These are phyloP conservation scores for Solanum ossicruentum DNA, from an alignment of 257 asterid species.

Conservation along the genomic window DNA sequence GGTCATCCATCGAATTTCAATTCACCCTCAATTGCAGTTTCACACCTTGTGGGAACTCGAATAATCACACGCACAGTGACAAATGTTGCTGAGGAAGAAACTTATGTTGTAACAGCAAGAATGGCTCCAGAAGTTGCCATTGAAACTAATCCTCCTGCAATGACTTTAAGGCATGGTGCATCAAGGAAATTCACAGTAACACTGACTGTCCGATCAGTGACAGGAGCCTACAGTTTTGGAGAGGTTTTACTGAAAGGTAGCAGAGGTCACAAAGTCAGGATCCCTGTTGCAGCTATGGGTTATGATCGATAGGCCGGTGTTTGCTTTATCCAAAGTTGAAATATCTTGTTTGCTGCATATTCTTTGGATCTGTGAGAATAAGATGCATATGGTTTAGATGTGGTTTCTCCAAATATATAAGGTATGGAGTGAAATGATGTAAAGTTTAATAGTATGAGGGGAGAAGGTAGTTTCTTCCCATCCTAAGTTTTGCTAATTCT, in stretches of 20 bases:
- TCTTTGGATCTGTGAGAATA: slow-evolving; percentile 32
- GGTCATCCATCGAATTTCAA: slow-evolving; percentile 83
- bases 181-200: slow-evolving; percentile 51
- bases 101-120: slow-evolving; percentile 68
- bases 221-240: slow-evolving; percentile 81
- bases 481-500: slow-evolving; percentile 40
- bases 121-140: slow-evolving; percentile 89
- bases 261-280: slow-evolving; percentile 81
- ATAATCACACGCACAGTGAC: slow-evolving; percentile 68
- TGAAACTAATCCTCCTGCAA: slow-evolving; percentile 88
- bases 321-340: background rate
- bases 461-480: slow-evolving; percentile 27
- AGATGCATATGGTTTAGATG: slow-evolving; percentile 21
- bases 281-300: slow-evolving; percentile 89
- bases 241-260: slow-evolving; percentile 83
- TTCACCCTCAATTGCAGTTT: slow-evolving; percentile 66
- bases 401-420: slow-evolving; percentile 16
- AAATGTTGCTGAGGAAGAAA: slow-evolving; percentile 86
- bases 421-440: slow-evolving; percentile 12
- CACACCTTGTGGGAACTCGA: slow-evolving; percentile 87
- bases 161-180: slow-evolving; percentile 78
- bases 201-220: slow-evolving; percentile 64
- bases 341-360: slow-evolving; percentile 8
- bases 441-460: slow-evolving; percentile 26
- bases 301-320: slow-evolving; percentile 29